Base-by-base conservation (phyloP, 2,329 filamentous ascomycete genomes). In the Septoria linicola region DNA sequence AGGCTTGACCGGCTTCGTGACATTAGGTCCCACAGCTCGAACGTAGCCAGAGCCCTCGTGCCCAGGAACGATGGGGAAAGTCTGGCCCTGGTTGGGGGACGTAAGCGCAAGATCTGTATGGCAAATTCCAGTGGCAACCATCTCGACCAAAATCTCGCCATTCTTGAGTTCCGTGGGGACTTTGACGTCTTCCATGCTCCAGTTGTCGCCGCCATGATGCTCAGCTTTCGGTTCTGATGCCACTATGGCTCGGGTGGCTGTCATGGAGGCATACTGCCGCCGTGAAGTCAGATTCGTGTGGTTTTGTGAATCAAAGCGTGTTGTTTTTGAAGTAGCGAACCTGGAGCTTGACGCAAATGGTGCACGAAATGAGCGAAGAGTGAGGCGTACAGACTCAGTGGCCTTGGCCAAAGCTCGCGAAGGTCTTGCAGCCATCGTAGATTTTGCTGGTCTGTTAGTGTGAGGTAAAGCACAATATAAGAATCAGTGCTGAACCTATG, bases 21-120 rank as follows among this genome's bases (percentile, higher is more conserved):
- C 66, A 0, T 64, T 64, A 1, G 63, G 62, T 1, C 74, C 74
- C 23, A 74, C 59, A 20, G 66, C 61, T 48, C 69, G 67, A 13
- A 80, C 74, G 32, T 75, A 71, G 1, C 77, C 76, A 0, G 75
- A 59, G 14, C 61, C 59, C 49, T 63, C 61, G 48, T 62, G 59
- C 8, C 61, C 61, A 19, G 60, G 49, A 11, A 58, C 54, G 17
- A 61, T 59, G n/a, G 59, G 57, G 40, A 62, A 64, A 11, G 55
- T 55, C 43, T 59, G 58, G 8, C 51, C 56, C 41, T 44, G 46
- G 27, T 48, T 23, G 13, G 53, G 51, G 23, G 32, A 39, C 6
- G 62, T 63, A 10, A 59, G 37, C 11, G 54, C 46, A n/a, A 62
- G 20, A 39, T 65, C 63, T 13, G 61, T 62, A 32, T 64, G 60